Evolutionary conservation across 345 rosid species (phyloP).

Genomic region (Pseudoturritis turrita): DNA sequence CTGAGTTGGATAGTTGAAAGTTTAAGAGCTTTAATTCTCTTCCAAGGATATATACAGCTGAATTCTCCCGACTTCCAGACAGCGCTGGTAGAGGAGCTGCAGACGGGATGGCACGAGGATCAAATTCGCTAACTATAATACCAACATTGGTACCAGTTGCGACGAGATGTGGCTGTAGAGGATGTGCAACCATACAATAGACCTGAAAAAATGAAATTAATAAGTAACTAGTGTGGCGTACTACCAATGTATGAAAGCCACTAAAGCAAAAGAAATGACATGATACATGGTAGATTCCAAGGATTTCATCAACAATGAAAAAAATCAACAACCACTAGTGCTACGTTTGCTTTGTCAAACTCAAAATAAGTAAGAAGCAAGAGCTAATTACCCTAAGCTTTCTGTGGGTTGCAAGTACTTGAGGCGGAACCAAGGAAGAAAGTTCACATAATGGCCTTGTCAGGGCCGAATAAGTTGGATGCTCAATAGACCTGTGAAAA

Average conservation of each 20-base stretch:
- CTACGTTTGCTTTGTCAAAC: neutral
- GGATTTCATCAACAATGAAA: neutral
- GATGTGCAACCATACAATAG: constrained; percentile 97
- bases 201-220: constrained; percentile 53
- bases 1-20: constrained; percentile 78
- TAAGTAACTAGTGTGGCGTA: constrained; percentile 22
- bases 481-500: constrained; percentile 90
- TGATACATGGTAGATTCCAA: neutral
- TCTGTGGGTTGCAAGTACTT: constrained; percentile 78
- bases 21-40: constrained; percentile 83
- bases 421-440: constrained; percentile 88
- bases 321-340: neutral
- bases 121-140: constrained; percentile 92
- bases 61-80: constrained; percentile 87
- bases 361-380: constrained; percentile 13
- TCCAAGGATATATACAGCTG: constrained; percentile 80
- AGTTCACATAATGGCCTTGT: constrained; percentile 98
- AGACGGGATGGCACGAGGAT: constrained; percentile 88
- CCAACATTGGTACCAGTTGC: constrained; percentile 96
- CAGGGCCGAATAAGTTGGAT: constrained; percentile 95
- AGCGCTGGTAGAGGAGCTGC: constrained; percentile 81
- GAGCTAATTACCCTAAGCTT: constrained; percentile 75
- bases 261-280: neutral
- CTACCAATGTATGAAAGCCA: constrained; percentile 5
- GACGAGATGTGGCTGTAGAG: constrained; percentile 96